These are phyloP conservation scores for Geranium incanum DNA, from an alignment of 441 rosid species.

Conservation along the genomic window DNA sequence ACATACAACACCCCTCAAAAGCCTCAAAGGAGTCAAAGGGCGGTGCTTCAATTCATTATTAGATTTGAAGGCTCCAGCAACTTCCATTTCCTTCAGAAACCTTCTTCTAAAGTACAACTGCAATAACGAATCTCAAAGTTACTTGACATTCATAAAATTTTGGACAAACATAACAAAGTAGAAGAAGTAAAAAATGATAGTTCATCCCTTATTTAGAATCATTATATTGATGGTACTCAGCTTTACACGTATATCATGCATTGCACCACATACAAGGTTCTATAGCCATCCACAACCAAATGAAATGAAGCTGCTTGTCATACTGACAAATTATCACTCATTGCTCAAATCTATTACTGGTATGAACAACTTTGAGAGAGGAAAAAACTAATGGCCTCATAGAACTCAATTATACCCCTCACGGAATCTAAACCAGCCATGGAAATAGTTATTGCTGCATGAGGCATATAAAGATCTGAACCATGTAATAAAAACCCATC, in stretches of 20 bases:
- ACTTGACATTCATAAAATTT: slow-evolving; percentile 15
- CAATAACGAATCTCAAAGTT: slow-evolving; percentile 31
- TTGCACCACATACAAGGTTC: background rate
- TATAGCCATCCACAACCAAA: too few relatives aligned
- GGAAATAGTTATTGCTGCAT: background rate
- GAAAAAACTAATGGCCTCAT: too few relatives aligned
- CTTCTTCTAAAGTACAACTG: slow-evolving; percentile 25
- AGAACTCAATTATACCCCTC: background rate
- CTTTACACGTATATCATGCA: background rate
- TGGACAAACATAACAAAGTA: background rate
- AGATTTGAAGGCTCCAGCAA: slow-evolving; percentile 31
- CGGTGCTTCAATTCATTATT: slow-evolving; percentile 45
- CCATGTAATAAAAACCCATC: background rate
- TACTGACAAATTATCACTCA: background rate
- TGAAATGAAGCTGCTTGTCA: too few relatives aligned
- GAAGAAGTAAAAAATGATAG: background rate
- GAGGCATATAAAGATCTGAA: background rate
- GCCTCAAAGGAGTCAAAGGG: slow-evolving; percentile 54
- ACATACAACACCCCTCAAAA: slow-evolving; percentile 66
- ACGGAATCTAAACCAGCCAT: slow-evolving; percentile 1
- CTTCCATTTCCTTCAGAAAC: slow-evolving; percentile 52
- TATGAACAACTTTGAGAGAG: too few relatives aligned
- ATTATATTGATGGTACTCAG: background rate
- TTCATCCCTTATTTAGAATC: background rate
- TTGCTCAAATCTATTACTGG: background rate